Base-by-base conservation (phyloP, 306 rosid species). In the Vigna unguiculata region DNA sequence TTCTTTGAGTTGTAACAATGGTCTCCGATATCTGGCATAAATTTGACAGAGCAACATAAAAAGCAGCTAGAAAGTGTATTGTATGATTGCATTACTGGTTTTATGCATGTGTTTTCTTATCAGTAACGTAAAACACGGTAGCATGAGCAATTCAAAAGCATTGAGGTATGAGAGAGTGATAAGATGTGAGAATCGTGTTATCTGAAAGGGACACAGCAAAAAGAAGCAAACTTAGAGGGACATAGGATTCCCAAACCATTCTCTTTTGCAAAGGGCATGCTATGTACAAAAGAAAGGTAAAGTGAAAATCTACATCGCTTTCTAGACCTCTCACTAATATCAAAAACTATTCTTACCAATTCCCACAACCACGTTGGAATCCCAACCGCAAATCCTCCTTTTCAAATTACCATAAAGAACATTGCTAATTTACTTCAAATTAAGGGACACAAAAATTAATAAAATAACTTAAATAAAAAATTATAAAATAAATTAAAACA, bases 201-300 rank as follows among this genome's bases (percentile, higher is more conserved):
- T 75, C 80, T 72, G 53, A 82, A 90, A 84, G 87, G 75, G 86
- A 83, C 87, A 82, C 86, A 77, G 73, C 73, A 81, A 77, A 83
- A 86, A 65, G 86, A 84, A 70, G 69, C 87, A 80, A 84, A 77
- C 74, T 43, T 77, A 85, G 85, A 78, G 71, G 69, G 86, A 85
- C 97, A 92, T 92, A 87, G 97, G 96, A 92, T 92, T 90, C 97
- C 85, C 82, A 58, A 79, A 59, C 73, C 80, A 69, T 76, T 80
- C 57, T 73, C 82, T 86, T 82, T 80, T 65, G 66, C 48, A 70
- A 85, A 58, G 83, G 81, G 86, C 88, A 82, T 87, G 89, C 64
- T 38, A 70, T 5, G 77, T 64, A 20, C 63, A 83, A 86, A 82
- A 83, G 86, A 87, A 60, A 76, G 67, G 77, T 85, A 90, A 85